Conservation (phyloP, 495 filamentous ascomycete genomes). For the Penicillium samsonianum region DNA sequence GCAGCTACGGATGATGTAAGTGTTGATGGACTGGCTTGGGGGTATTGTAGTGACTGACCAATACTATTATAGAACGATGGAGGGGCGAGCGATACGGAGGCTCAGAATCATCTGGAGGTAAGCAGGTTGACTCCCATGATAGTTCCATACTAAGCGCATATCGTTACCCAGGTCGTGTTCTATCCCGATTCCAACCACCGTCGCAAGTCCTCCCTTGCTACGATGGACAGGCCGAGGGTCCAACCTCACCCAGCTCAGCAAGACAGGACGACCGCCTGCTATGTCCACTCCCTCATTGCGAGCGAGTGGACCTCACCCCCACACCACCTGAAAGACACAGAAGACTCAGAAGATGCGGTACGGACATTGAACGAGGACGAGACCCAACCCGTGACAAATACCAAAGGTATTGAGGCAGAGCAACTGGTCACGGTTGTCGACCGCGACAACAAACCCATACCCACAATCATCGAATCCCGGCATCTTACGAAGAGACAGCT, state of each 20-base stretch:
- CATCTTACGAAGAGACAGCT: constrained; percentile 91
- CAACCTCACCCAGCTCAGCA: constrained; percentile 39
- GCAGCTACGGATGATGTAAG: constrained; percentile 27
- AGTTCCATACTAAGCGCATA: background rate
- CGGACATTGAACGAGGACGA: constrained; percentile 22
- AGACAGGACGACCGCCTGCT: constrained; percentile 66
- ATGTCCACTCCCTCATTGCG: constrained; percentile 81
- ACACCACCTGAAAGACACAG: background rate
- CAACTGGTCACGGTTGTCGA: constrained; percentile 23
- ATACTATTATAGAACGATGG: constrained; percentile 32
- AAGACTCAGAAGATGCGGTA: constrained; percentile 36
- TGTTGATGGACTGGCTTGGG: constrained; percentile 7
- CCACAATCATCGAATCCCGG: constrained; percentile 52
- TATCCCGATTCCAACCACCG: constrained; percentile 69
- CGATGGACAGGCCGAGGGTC: constrained; percentile 50
- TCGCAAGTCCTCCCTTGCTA: constrained; percentile 80
- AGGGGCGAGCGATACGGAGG: constrained; percentile 44
- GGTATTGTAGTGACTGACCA: constrained; percentile 18
- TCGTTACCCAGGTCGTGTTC: constrained; percentile 65
- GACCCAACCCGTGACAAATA: constrained; percentile 24
- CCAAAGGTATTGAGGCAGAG: constrained; percentile 20
- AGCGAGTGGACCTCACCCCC: constrained; percentile 40
- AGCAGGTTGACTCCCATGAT: background rate
- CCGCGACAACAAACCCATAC: constrained; percentile 29
- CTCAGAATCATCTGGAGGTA: constrained; percentile 54